Evolutionary conservation across 306 rosid species (phyloP).

Genomic region (Quercus cerris): DNA sequence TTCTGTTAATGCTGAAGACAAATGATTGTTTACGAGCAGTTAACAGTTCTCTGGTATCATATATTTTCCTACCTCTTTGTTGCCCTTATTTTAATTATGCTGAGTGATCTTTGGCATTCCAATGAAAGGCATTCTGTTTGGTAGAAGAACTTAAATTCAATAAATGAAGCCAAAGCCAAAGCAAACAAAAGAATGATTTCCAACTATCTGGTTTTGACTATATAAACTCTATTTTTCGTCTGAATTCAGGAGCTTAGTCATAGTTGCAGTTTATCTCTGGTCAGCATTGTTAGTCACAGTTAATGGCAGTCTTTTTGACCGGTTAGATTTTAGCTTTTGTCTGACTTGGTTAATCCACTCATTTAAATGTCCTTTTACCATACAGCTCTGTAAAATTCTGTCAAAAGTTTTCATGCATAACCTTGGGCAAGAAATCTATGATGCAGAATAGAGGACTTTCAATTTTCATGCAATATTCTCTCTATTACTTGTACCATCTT

Average conservation of each 20-base stretch:
- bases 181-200: not conserved
- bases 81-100: slow-evolving; percentile 18
- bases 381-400: not conserved
- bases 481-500: too few species aligned
- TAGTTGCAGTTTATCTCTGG: too few species aligned
- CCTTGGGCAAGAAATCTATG: not conserved
- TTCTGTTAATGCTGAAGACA: slow-evolving; percentile 94
- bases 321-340: too few species aligned
- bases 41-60: slow-evolving; percentile 73
- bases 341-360: not conserved
- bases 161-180: not conserved
- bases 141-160: not conserved
- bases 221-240: not conserved
- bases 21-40: slow-evolving; percentile 95
- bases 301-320: too few species aligned
- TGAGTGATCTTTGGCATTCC: not conserved
- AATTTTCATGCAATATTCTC: too few species aligned
- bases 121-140: not conserved
- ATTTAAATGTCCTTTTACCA: not conserved
- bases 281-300: too few species aligned
- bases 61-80: slow-evolving; percentile 10
- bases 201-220: not conserved
- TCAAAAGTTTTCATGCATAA: not conserved
- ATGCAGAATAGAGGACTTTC: not conserved
- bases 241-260: not conserved